phyloP scores from a whole-genome alignment of 176 grass and related monocot species.

The Hsuehochloa calcarea region DNA sequence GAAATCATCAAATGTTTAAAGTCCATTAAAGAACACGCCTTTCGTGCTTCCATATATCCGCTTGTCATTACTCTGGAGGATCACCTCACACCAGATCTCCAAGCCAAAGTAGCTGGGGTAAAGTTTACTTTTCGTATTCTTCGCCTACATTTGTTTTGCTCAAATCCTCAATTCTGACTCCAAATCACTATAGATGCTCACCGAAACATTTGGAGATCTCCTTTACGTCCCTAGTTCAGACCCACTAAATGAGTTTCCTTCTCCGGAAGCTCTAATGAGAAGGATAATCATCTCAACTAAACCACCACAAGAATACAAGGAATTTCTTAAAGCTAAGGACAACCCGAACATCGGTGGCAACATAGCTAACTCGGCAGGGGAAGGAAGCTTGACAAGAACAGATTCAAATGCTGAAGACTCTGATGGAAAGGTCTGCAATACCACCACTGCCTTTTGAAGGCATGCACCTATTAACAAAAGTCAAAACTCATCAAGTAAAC shows the following conservation, averaged over 20 bases:
- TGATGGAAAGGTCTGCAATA: constrained; percentile 59
- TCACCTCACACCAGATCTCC: constrained; percentile 84
- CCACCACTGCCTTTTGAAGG: neutral
- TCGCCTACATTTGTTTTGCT: neutral
- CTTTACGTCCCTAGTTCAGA: constrained; percentile 65
- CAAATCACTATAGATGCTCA: constrained; percentile 58
- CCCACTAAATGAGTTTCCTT: constrained; percentile 73
- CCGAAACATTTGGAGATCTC: constrained; percentile 73
- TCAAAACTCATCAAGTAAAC: constrained; percentile 1
- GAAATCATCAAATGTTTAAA: constrained; percentile 77
- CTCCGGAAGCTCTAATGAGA: constrained; percentile 73
- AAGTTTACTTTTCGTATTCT: constrained; percentile 21
- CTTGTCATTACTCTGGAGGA: constrained; percentile 94
- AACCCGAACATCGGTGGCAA: neutral
- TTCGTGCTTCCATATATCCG: constrained; percentile 69
- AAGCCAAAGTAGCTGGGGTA: constrained; percentile 92
- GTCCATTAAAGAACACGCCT: constrained; percentile 79
- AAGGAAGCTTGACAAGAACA: constrained; percentile 41
- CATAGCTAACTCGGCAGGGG: constrained; percentile 27
- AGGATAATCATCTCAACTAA: constrained; percentile 95
- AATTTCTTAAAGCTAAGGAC: constrained; percentile 64
- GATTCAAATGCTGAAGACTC: constrained; percentile 62
- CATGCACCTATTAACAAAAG: constrained; percentile 12
- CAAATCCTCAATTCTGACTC: constrained; percentile 24
- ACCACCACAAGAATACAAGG: constrained; percentile 82